These are phyloP conservation scores for Parasarocladium wereldwijsianum DNA, from an alignment of 2,329 filamentous ascomycete species.

Conservation along the genomic window DNA sequence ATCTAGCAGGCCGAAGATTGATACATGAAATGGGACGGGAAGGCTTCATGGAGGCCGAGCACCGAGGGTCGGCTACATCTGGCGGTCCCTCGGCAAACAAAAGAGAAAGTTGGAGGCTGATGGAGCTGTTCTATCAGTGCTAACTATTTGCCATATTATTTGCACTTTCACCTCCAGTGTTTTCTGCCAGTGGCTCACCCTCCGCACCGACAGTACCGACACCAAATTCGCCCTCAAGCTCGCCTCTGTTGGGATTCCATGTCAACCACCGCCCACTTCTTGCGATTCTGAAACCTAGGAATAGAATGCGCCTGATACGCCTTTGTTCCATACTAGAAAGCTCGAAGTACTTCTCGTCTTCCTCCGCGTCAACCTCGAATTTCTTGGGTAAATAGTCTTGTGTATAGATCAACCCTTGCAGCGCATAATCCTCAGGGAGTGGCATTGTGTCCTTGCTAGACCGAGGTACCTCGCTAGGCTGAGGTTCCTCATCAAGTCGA, in stretches of 20 bases:
- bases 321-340: conserved; percentile 39
- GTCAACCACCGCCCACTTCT: conserved; percentile 25
- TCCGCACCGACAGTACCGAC: conserved; percentile 37
- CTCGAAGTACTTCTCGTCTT: conserved; percentile 54
- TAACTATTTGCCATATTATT: too few species aligned
- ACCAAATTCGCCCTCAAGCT: conserved; percentile 28
- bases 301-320: conserved; percentile 45
- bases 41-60: too few species aligned
- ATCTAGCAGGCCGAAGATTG: too few species aligned
- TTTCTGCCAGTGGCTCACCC: conserved; percentile 29
- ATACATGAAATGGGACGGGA: too few species aligned
- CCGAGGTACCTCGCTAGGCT: too few species aligned
- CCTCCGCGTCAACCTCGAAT: conserved; percentile 44
- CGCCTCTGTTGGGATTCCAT: conserved; percentile 22
- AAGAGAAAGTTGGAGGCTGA: too few species aligned
- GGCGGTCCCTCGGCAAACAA: too few species aligned
- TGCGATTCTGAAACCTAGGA: conserved; percentile 36
- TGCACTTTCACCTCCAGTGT: too few species aligned
- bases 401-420: conserved; percentile 48
- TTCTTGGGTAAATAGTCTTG: conserved; percentile 40
- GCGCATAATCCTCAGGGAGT: conserved; percentile 55
- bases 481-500: too few species aligned
- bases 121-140: conserved; percentile 32
- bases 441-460: too few species aligned
- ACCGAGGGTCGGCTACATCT: too few species aligned